Evolutionary conservation across 2,329 filamentous ascomycete species (phyloP).

Genomic region (Venturia aucupariae): DNA sequence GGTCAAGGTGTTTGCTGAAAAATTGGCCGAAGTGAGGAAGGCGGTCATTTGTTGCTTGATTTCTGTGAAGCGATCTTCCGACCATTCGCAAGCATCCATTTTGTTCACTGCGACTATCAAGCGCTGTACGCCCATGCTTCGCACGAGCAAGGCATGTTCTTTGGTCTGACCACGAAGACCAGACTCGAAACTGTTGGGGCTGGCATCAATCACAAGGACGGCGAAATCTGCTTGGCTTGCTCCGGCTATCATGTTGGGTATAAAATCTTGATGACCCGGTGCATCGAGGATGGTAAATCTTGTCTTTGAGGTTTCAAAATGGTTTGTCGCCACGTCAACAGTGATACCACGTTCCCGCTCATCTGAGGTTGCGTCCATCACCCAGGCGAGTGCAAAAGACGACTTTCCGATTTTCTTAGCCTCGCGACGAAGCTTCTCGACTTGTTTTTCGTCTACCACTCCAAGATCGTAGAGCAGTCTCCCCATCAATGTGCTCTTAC

Average conservation of each 20-base stretch:
- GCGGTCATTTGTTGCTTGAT: slow-evolving; percentile 75
- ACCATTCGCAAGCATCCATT: slow-evolving; percentile 81
- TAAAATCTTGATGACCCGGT: slow-evolving; percentile 89
- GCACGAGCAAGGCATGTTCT: slow-evolving; percentile 81
- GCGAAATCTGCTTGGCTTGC: slow-evolving; percentile 94
- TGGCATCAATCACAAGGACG: slow-evolving; percentile 85
- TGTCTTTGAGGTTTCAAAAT: slow-evolving; percentile 82
- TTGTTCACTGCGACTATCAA: slow-evolving; percentile 93
- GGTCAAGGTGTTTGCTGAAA: slow-evolving; percentile 68
- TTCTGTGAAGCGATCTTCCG: slow-evolving; percentile 69
- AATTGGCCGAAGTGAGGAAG: slow-evolving; percentile 75
- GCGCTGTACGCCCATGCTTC: slow-evolving; percentile 82
- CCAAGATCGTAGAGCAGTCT: slow-evolving; percentile 83
- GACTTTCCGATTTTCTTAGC: slow-evolving; percentile 87
- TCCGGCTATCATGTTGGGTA: slow-evolving; percentile 98
- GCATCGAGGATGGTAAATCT: slow-evolving; percentile 92
- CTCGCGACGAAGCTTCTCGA: slow-evolving; percentile 81
- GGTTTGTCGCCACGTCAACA: slow-evolving; percentile 91
- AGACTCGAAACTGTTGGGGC: slow-evolving; percentile 84
- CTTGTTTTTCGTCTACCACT: slow-evolving; percentile 75
- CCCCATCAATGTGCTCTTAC: slow-evolving; percentile 96
- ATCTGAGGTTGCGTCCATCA: slow-evolving; percentile 84
- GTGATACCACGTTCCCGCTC: slow-evolving; percentile 86
- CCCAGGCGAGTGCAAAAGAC: slow-evolving; percentile 94
- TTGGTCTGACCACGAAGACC: slow-evolving; percentile 89